phyloP scores from a whole-genome alignment of 2,329 filamentous ascomycete genomes.

The Colletotrichum melonis region DNA sequence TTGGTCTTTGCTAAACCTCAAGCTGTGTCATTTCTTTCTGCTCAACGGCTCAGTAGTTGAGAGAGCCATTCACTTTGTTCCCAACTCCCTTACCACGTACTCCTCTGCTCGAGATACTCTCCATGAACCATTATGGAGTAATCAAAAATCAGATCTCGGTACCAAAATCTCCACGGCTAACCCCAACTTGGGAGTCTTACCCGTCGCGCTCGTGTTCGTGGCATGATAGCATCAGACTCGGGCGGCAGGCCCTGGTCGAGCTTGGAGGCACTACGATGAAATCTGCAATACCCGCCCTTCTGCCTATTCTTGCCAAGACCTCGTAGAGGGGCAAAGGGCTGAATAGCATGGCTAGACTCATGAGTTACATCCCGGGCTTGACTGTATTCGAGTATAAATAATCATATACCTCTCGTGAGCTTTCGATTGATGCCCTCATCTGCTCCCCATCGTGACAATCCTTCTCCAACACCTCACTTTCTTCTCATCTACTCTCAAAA shows the following conservation, averaged over 20 bases:
- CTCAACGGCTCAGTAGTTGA: neutral
- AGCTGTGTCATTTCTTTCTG: neutral
- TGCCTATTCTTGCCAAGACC: neutral
- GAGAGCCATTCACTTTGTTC: neutral
- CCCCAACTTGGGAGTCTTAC: neutral
- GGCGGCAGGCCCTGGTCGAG: neutral
- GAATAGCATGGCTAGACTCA: neutral
- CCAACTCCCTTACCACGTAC: neutral
- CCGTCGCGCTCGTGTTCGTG: neutral
- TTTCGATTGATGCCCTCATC: neutral
- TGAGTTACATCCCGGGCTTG: neutral
- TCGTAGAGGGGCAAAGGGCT: no score
- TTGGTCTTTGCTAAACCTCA: neutral
- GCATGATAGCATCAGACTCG: neutral
- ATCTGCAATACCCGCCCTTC: neutral
- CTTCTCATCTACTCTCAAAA: neutral
- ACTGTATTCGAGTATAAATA: neutral
- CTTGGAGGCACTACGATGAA: neutral
- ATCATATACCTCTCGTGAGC: neutral
- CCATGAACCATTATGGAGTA: no score
- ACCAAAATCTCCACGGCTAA: neutral
- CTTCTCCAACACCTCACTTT: neutral
- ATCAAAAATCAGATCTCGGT: no score
- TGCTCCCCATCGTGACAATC: neutral
- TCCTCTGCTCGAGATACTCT: no score